These are phyloP conservation scores for Paramecium pentaurelia DNA, from an alignment of 73 alveolate species.

Conservation along the genomic window DNA sequence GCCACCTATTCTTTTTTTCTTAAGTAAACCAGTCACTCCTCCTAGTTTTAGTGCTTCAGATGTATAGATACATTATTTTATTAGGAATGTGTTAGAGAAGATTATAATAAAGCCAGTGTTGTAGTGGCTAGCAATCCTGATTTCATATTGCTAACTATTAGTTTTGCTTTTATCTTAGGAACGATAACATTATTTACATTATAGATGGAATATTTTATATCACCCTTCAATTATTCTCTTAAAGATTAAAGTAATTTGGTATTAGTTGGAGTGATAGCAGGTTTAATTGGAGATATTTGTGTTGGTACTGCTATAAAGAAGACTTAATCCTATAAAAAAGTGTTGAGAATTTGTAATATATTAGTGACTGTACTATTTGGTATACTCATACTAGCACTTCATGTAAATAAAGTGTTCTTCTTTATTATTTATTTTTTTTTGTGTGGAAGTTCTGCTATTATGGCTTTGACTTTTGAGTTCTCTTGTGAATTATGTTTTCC, in stretches of 20 bases:
- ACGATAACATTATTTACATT: conserved; percentile 30
- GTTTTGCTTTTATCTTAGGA: conserved; percentile 42
- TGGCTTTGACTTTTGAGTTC: conserved; percentile 45
- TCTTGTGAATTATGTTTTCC: conserved; percentile 42
- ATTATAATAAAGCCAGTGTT: neutral
- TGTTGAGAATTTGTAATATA: neutral
- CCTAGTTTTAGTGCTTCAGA: conserved; percentile 50
- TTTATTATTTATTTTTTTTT: conserved; percentile 5
- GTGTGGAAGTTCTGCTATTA: conserved; percentile 29
- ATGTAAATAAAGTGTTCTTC: conserved; percentile 8
- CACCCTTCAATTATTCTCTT: neutral
- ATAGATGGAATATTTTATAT: conserved; percentile 12
- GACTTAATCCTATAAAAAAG: conserved; percentile 22
- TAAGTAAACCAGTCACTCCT: conserved; percentile 12
- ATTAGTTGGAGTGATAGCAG: conserved; percentile 4
- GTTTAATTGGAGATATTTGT: conserved; percentile 40
- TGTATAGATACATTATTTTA: neutral
- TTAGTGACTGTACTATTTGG: neutral
- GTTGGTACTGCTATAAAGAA: conserved; percentile 42
- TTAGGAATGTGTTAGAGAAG: conserved; percentile 42
- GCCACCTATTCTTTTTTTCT: neutral
- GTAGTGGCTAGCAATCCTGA: neutral
- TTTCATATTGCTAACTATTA: conserved; percentile 4
- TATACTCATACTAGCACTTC: neutral
- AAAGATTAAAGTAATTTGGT: conserved; percentile 28